Evolutionary conservation across 108 stramenopile genomes (phyloP), one percentile per base, ranked within the genome.

Genomic region (Parietichytrium sp.): DNA sequence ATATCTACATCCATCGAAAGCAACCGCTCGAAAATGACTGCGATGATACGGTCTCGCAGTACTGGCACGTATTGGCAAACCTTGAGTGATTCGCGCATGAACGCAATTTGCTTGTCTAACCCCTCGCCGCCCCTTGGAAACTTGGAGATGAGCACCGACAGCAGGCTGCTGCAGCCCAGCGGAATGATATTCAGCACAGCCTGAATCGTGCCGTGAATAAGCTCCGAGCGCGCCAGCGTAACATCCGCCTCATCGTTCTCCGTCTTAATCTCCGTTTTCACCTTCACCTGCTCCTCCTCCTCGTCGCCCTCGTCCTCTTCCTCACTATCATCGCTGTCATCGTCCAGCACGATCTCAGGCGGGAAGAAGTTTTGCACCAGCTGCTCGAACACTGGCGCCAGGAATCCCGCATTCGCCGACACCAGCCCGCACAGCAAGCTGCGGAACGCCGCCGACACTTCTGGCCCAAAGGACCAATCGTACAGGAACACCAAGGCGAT

Each of bases 311-410:
- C 61, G 42, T 72, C 61, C 42, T 33, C 33, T 6, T 6, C 61
- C 23, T 7, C 52, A 29, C 27, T 29, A 3, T 33, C 13, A 23
- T 33, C 33, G 15, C 33, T 72, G 61, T 72, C 2, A n/a, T 6
- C 61, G 33, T 45, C 20, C 23, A 72, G 61, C 61, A n/a, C 42
- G 29, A 10, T 72, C 1, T 20, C 20, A 12, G 61, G 42, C 52
- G 61, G 61, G 61, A 72, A 72, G 20, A 72, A 72, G 61, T 72
- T 72, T 42, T 72, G 36, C 38, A 72, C 42, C 38, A 72, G 61
- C 33, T 45, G 61, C 61, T 72, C 61, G 38, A 72, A 42, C 10
- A 72, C 61, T n/a, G 61, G 61, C 7, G 36, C 10, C 13, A 72
- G 61, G 4, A 72, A 72, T 6, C 61, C 61, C n/a, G 61, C 61